Base-by-base conservation (phyloP, 2,329 filamentous ascomycete genomes). In the Alternaria panax region DNA sequence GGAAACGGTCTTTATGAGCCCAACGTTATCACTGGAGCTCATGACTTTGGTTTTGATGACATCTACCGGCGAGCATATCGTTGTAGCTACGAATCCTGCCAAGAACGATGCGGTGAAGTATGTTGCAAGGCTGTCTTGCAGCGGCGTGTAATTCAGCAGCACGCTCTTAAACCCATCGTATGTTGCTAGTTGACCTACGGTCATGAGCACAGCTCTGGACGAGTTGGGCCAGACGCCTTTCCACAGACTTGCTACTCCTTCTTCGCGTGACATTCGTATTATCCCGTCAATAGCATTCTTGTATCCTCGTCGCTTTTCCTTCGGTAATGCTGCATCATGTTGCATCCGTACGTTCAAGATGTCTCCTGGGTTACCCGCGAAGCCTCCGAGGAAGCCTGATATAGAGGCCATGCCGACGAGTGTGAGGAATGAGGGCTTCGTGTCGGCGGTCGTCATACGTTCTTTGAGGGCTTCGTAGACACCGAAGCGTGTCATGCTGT, bases 261-360 rank as follows among this genome's bases (percentile, higher is more conserved):
- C 95, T 66, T 92, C 88, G 56, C 90, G 86, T n/a, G 89, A 86
- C 92, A 98, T 97, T 65, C 92, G 88, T 25, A 91, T 80, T 71
- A 98, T 83, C 27, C 95, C 95, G 75, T 98, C 90, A 47, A 97
- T 78, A 3, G 93, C 95, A 78, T 98, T 87, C 64, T 88, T 90
- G 82, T 99, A 99, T 79, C 96, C 95, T 57, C 94, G 87, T 47
- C 92, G 88, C 73, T 96, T 83, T 5, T 85, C 85, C 1, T 81
- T 72, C 0, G 93, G 91, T 1, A 97, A 87, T 0, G 92, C 88
- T 2, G 91, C 89, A 70, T 90, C 95, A 80, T 96, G 92, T 81
- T 99, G 95, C 95, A 99, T 99, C 67, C 95, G 92, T 50, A 99
- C 95, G 80, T 99, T 99, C 73, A 97, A 85, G 32, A 99, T 93